These are phyloP conservation scores for Cryptosporidium parvum DNA, from an alignment of 169 alveolate genomes.

Conservation along the genomic window DNA sequence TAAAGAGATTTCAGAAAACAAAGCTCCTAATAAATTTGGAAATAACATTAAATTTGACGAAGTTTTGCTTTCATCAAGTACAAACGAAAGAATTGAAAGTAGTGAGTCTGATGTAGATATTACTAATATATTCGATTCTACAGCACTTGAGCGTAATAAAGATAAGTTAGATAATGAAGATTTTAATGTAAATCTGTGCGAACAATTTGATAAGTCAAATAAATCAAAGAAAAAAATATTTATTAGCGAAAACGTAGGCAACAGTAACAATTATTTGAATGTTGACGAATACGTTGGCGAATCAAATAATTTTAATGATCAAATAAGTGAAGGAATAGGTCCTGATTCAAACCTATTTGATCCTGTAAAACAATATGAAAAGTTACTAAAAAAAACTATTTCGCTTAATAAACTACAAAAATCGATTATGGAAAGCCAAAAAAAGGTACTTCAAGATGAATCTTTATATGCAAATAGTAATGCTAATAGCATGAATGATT, in stretches of 20 bases:
- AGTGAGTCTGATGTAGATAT: neutral
- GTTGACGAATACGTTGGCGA: constrained; percentile 27
- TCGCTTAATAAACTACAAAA: constrained; percentile 62
- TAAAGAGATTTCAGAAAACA: constrained; percentile 13
- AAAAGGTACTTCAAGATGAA: constrained; percentile 16
- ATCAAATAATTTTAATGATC: neutral
- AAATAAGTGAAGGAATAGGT: constrained; percentile 1
- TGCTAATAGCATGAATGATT: neutral
- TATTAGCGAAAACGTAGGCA: constrained; percentile 18
- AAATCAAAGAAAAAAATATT: neutral
- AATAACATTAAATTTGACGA: constrained; percentile 1
- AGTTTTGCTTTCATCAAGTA: neutral
- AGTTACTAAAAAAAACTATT: constrained; percentile 38
- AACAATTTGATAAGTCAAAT: neutral
- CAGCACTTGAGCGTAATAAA: neutral
- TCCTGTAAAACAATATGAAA: constrained; percentile 40
- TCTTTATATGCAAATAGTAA: neutral
- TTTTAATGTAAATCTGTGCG: constrained; percentile 16
- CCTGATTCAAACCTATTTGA: constrained; percentile 12
- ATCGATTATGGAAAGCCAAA: constrained; percentile 36
- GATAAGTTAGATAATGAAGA: constrained; percentile 1
- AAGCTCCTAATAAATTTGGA: neutral
- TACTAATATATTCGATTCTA: constrained; percentile 43
- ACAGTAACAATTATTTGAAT: neutral
- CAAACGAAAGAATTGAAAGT: neutral